Evolutionary conservation across 306 rosid species (phyloP), one percentile per base, ranked within the genome.

Genomic region (Acacia crassicarpa): DNA sequence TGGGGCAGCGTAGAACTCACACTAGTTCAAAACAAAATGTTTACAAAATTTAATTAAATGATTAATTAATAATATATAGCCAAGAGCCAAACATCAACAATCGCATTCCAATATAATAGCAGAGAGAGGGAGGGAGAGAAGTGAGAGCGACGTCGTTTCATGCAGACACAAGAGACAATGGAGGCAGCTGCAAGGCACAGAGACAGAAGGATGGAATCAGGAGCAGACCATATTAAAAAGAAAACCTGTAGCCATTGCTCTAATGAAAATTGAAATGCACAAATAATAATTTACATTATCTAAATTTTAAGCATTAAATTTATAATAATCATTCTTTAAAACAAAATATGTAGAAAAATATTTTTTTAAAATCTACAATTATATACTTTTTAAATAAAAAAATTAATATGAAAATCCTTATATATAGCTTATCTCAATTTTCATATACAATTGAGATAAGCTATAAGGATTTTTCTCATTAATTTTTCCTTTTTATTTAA

Each of bases 61-160:
- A 58, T 58, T 58, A 58, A n/a, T 58, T 51, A 40, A 35, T 53
- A 51, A 7, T n/a, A n/a, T n/a, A n/a, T 51, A 17, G 61, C 61
- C 61, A 53, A 53, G 62, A 43, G 46, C 78, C 76, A 76, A 71
- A 51, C 35, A 61, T 10, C 67, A 78, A 46, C 16, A 75, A 66
- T 51, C 15, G 0, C 65, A 22, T 22, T 66, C 81, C 77, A 85
- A 75, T 81, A 69, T 76, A 83, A 25, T 67, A 32, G 79, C 11
- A 22, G 25, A 45, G 62, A 19, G 35, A 54, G 68, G 53, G 74
- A 35, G 51, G 48, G 38, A 75, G 56, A 76, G 35, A 59, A 10
- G 2, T 2, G 38, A 5, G 3, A 27, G 38, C 69, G 88, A 87
- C 92, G 85, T 89, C 89, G 83, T 84, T 72, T 87, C 85, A 85